phyloP scores from a whole-genome alignment of 139 green algal genomes.

The Yamagishiella unicocca region DNA sequence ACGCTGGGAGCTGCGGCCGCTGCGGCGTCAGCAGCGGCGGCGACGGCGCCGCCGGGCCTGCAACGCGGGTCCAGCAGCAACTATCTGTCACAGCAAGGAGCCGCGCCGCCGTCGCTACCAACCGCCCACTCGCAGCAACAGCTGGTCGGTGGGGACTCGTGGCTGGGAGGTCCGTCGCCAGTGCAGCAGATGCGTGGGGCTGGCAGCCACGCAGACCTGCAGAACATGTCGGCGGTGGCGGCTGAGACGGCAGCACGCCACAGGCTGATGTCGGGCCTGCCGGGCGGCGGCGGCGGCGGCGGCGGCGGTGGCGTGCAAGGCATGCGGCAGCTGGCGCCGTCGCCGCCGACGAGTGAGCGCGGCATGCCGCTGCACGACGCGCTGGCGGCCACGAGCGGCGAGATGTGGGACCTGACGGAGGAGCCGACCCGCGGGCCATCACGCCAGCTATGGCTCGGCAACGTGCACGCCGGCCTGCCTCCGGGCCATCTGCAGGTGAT shows the following conservation, averaged over 20 bases:
- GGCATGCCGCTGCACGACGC: neutral
- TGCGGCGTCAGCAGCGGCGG: neutral
- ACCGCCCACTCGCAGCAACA: neutral
- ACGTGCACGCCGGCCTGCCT: constrained; percentile 71
- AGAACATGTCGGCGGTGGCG: neutral
- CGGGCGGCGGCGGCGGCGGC: neutral
- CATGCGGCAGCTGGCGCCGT: neutral
- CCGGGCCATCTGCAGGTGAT: constrained; percentile 41
- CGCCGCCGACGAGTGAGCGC: neutral
- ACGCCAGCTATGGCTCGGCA: constrained; percentile 83
- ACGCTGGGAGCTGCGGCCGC: neutral
- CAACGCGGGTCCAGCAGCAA: neutral
- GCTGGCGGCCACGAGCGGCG: neutral
- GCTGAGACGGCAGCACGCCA: neutral
- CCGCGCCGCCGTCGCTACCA: neutral
- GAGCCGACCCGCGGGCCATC: constrained; percentile 44
- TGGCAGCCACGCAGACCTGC: constrained; percentile 28
- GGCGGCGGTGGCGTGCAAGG: neutral
- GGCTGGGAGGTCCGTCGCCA: neutral
- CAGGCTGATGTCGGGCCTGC: neutral
- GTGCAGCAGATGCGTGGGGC: neutral
- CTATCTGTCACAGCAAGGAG: neutral
- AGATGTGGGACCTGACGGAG: constrained; percentile 35
- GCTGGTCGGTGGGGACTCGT: neutral
- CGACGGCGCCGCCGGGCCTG: neutral